Conservation (phyloP, 257 asterid species). For the Solanum arcanum region DNA sequence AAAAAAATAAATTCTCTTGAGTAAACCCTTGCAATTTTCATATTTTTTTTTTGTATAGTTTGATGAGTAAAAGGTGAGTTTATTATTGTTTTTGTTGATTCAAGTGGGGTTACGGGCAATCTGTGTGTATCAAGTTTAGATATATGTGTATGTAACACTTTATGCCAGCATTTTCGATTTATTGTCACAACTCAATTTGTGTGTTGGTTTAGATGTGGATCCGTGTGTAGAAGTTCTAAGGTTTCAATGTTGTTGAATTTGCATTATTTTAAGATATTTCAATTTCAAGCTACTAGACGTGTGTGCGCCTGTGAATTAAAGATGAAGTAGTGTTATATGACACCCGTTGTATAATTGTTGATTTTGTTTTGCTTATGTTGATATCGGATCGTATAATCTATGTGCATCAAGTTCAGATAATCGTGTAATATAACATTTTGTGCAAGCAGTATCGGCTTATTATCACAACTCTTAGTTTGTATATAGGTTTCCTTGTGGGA, state of each 20-base stretch:
- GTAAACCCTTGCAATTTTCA: too few species aligned
- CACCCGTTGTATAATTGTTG: not conserved
- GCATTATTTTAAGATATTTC: not conserved
- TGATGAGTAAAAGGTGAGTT: too few species aligned
- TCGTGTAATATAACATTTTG: not conserved
- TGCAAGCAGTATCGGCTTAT: not conserved
- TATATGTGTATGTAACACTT: too few species aligned
- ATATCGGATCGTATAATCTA: not conserved
- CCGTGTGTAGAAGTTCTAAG: not conserved
- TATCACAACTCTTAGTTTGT: not conserved
- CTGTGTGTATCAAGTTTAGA: too few species aligned
- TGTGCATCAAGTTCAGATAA: not conserved
- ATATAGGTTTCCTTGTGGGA: not conserved
- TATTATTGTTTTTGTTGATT: too few species aligned
- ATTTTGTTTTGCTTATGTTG: not conserved
- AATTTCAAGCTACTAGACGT: not conserved
- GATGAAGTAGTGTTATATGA: not conserved
- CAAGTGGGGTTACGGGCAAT: too few species aligned
- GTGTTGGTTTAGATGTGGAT: not conserved
- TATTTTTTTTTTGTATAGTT: too few species aligned
- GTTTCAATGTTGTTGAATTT: not conserved
- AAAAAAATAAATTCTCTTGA: too few species aligned
- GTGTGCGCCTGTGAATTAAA: not conserved
- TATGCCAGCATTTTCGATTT: not conserved
- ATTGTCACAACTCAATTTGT: not conserved